Base-by-base conservation (phyloP, 495 filamentous ascomycete genomes). In the Podospora appendiculata region DNA sequence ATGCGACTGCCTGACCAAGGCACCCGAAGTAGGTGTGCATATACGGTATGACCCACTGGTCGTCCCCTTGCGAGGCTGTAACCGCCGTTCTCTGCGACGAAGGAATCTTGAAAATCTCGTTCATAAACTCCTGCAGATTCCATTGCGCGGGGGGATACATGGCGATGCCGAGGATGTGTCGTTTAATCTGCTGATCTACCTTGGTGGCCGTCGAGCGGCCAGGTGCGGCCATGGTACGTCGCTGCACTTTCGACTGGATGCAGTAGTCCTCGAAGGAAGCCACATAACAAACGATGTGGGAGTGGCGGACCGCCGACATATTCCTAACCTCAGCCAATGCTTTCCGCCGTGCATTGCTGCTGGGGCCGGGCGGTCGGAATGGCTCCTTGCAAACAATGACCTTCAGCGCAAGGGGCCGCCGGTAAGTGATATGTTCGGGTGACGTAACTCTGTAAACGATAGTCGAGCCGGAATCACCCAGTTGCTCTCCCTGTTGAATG, bases 1-100 rank as follows among this genome's bases (percentile, higher is more conserved):
- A 74, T 4, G 61, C 58, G 1, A 77, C 53, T 2, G 68, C 72
- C 19, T 68, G 65, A 8, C 60, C 42, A 1, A 73, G 57, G 50
- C 69, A 72, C 4, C 65, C 65, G 19, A 68, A 68, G 43, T 64
- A 68, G 0, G 50, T 56, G 50, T 66, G 63, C 25, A 68, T 45
- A n/a, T 54, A 57, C 2, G 51, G 52, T 9, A 58, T 8, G 42
- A 57, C 55, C 56, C 53, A 59, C 18, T 46, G 51, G 10, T 50
- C 51, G 32, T 55, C 39, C 5, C 40, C 18, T 4, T 55, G 52
- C 12, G 41, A 9, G 41, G 18, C 18, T 43, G 41, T 43, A 3
- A 38, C 36, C 2, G 25, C 25, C 25, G 25, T 25, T 5, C 25
- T 25, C 25, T 25, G 25, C 25, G 25, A 25, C 5, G 25, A 25